Evolutionary conservation across 371 early-diverging fungal genomes (phyloP).

Genomic region (Scutellospora calospora): DNA sequence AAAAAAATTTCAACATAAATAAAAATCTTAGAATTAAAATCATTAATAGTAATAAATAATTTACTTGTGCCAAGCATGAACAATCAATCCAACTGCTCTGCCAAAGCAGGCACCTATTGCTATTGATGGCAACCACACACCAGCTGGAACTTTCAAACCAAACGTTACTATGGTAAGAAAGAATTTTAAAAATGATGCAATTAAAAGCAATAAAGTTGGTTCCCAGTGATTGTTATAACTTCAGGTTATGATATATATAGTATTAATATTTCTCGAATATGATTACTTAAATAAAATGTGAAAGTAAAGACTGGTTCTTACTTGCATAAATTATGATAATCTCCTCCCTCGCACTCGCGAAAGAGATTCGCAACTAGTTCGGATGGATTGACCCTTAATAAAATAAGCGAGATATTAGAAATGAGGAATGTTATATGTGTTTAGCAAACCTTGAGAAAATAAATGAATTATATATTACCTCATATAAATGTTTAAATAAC

Average conservation of each 20-base stretch:
- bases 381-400: slow-evolving; percentile 61
- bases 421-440: not conserved
- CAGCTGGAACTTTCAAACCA: slow-evolving; percentile 82
- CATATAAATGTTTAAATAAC: slow-evolving; percentile 83
- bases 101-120: slow-evolving; percentile 83
- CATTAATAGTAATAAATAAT: not conserved
- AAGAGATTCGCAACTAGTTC: slow-evolving; percentile 77
- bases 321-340: slow-evolving; percentile 57
- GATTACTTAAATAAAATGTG: not conserved
- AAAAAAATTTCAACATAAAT: too few species aligned
- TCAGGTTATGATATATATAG: not conserved
- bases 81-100: slow-evolving; percentile 75
- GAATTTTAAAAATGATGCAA: slow-evolving; percentile 74
- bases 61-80: slow-evolving; percentile 66
- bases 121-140: slow-evolving; percentile 84
- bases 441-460: not conserved
- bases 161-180: slow-evolving; percentile 80
- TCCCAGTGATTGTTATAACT: slow-evolving; percentile 48
- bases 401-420: not conserved
- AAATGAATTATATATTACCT: slow-evolving; percentile 52
- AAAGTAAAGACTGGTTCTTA: slow-evolving; percentile 43
- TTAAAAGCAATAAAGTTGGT: slow-evolving; percentile 57
- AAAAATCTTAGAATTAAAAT: not conserved
- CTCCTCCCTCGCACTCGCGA: slow-evolving; percentile 67
- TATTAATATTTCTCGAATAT: not conserved